Evolutionary conservation across 169 alveolate genomes (phyloP), one percentile per base, ranked within the genome.

Genomic region (Babesia microti): DNA sequence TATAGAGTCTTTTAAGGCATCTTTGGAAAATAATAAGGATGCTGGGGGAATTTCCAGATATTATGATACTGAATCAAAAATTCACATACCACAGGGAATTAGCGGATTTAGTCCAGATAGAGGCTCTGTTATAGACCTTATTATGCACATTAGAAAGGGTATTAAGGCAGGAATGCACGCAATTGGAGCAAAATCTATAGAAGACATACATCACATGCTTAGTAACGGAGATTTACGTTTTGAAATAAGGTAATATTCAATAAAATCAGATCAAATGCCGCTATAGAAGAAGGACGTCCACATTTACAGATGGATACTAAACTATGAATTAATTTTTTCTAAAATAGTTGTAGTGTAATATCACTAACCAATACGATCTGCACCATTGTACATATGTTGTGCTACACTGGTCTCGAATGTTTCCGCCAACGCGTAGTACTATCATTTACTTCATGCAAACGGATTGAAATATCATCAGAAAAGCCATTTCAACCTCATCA

Each of bases 51-150:
- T 57, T 19, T 33, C 74, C 12, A 43, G 86, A 18, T 68, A 70
- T 57, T 43, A 61, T 55, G 72, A 81, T 4, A 79, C 59, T 21
- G 69, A 47, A 45, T 72, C 66, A 43, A 69, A 68, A 50, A 56
- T 73, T 30, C 44, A 56, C 47, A 85, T 84, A 9, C 74, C 91
- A 0, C 88, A 85, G 72, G 93, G 93, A 0, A 91, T 86, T 22
- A 66, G 88, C 14, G 93, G 91, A 12, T 61, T 81, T 30, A 74
- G 81, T 28, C 83, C 79, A 15, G 93, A 86, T 72, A 86, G 83
- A 48, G 93, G 93, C 29, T 57, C 80, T 26, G 79, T 86, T 36
- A 65, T 59, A 48, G 72, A 69, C 45, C 75, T 79, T 47, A 72
- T 86, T 43, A 91, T 91, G 4, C 78, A 79, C 43, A 51, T 86